Evolutionary conservation across 2,329 filamentous ascomycete genomes (phyloP).

Genomic region (Aspergillus sp.): DNA sequence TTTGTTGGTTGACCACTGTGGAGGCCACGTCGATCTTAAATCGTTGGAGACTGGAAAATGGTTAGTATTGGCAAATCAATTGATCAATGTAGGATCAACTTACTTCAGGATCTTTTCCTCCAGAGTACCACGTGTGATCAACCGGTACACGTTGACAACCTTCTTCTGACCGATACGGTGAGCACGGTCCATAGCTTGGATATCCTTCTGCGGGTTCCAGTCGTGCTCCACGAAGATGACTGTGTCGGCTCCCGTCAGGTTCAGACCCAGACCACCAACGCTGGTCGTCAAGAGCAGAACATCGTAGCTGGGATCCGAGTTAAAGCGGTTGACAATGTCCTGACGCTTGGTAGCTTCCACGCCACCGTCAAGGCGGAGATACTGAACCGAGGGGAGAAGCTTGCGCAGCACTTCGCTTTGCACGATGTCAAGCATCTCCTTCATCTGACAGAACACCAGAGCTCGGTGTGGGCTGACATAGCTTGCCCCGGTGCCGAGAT

Average conservation of each 20-base stretch:
- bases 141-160: constrained; percentile 96
- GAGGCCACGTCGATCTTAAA: constrained; percentile 99
- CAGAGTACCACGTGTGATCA: constrained; percentile 91
- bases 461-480: constrained; percentile 96
- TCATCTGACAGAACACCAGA: constrained; percentile 98
- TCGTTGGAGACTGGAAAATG: constrained; percentile 72
- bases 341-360: constrained; percentile 93
- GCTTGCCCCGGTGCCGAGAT: constrained; percentile 62
- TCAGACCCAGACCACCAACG: constrained; percentile 90
- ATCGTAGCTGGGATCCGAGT: constrained; percentile 95
- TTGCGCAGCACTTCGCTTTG: constrained; percentile 89
- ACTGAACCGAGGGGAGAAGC: constrained; percentile 89
- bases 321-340: constrained; percentile 98
- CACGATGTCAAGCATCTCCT: constrained; percentile 99
- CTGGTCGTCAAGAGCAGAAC: constrained; percentile 90
- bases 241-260: constrained; percentile 93
- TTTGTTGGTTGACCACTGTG: constrained; percentile 98
- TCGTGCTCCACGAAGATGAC: constrained; percentile 99
- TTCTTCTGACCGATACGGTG: constrained; percentile 99
- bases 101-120: constrained; percentile 96
- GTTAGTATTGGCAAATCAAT: constrained; percentile 21
- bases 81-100: constrained; percentile 30
- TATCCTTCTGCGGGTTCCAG: constrained; percentile 98
- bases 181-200: constrained; percentile 98
- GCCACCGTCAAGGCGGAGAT: constrained; percentile 86